Conservation (phyloP, 148 eudicot genomes). For the Oxyria digyna region DNA sequence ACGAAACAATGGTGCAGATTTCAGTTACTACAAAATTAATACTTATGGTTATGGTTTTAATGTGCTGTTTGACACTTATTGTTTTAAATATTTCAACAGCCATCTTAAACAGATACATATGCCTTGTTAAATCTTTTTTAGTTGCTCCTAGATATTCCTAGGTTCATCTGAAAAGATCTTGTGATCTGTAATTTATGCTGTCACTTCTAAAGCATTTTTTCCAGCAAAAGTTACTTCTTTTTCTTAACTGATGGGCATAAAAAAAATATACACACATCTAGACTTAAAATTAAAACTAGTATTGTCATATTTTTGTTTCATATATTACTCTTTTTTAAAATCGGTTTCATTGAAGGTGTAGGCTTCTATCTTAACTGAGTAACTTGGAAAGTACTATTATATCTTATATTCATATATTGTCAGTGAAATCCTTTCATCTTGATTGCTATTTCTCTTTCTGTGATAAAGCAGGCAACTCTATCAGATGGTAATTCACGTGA, state of each 20-base stretch:
- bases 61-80: not conserved
- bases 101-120: not conserved
- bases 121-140: not conserved
- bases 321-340: not conserved
- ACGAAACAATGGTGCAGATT: not conserved
- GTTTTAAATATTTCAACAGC: not conserved
- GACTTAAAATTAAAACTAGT: not conserved
- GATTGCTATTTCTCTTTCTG: not conserved
- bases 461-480: conserved; percentile 14
- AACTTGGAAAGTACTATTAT: not conserved
- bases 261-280: not conserved
- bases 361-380: not conserved
- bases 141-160: not conserved
- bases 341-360: not conserved
- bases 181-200: not conserved
- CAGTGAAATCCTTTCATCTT: not conserved
- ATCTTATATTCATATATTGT: not conserved
- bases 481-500: conserved; percentile 27
- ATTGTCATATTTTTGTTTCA: not conserved
- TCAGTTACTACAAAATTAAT: not conserved
- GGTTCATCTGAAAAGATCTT: not conserved
- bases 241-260: not conserved
- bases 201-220: not conserved
- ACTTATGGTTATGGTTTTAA: not conserved
- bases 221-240: not conserved